These are phyloP conservation scores for Fusarium irregulare DNA, from an alignment of 2,329 filamentous ascomycete species.

Conservation along the genomic window DNA sequence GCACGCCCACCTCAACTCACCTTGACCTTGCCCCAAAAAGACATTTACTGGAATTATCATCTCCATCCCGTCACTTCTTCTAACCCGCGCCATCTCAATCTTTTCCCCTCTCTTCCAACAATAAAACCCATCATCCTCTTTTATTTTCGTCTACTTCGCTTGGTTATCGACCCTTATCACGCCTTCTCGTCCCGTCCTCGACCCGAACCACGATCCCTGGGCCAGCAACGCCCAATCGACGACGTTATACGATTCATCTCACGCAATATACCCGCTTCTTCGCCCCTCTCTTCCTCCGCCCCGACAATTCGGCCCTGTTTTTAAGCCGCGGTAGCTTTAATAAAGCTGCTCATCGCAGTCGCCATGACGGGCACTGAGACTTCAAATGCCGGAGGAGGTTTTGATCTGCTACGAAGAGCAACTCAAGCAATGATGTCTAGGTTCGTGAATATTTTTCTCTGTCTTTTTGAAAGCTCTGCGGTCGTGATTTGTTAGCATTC, in stretches of 20 bases:
- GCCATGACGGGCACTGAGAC: slow-evolving; percentile 64
- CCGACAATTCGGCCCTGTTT: slow-evolving; percentile 37
- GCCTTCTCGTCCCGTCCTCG: slow-evolving; percentile 20
- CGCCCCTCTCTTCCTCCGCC: slow-evolving; percentile 37
- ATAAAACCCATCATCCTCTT: slow-evolving; percentile 36
- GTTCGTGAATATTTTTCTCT: slow-evolving; percentile 56
- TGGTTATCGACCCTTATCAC: slow-evolving; percentile 20
- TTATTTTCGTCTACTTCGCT: slow-evolving; percentile 5
- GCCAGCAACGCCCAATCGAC: slow-evolving; percentile 36
- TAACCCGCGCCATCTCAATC: slow-evolving; percentile 33
- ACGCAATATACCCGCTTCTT: slow-evolving; percentile 37
- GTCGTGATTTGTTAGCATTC: background rate
- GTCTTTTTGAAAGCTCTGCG: slow-evolving; percentile 28
- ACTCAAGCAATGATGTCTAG: slow-evolving; percentile 74
- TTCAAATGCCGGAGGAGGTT: slow-evolving; percentile 59
- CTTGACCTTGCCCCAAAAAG: slow-evolving; percentile 46
- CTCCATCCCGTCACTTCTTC: slow-evolving; percentile 42
- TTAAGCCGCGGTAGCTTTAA: slow-evolving; percentile 42
- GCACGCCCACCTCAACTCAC: slow-evolving; percentile 46
- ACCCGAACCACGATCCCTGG: slow-evolving; percentile 26
- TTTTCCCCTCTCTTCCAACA: slow-evolving; percentile 36
- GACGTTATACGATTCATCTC: slow-evolving; percentile 35
- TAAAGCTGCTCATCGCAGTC: slow-evolving; percentile 40
- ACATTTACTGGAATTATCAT: slow-evolving; percentile 44
- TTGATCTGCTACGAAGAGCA: slow-evolving; percentile 68